Evolutionary conservation across 139 green algal genomes (phyloP), one percentile per base, ranked within the genome.

Genomic region (Haematococcus lacustris): DNA sequence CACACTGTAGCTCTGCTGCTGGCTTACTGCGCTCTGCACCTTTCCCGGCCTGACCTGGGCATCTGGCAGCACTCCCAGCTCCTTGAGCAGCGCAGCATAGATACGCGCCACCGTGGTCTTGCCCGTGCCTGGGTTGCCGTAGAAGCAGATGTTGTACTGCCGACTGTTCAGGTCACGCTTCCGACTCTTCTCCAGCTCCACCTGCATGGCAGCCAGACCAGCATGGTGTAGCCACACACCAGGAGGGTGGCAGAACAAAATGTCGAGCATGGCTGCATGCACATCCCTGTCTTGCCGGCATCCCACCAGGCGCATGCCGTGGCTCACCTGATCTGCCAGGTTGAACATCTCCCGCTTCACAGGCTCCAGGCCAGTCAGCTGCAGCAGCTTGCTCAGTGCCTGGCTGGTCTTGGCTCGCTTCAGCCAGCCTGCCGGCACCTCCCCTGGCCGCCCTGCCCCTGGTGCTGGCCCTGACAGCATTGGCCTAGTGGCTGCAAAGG

Each of bases 71-170:
- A 80, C 71, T 17, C 67, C 70, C 57, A 87, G 72, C 70, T 83
- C 72, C n/a, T 75, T 41, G 30, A 87, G 77, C 38, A 87, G 69
- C 35, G 70, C 39, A 2, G 75, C 81, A 66, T 87, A 87, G 4
- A 82, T 51, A 21, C 81, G 81, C 0, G 81, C 81, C 51, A 87
- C 75, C 0, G 75, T 83, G 64, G 77, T 87, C 71, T 87, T 87
- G 68, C 81, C 81, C 26, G 77, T 87, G 63, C 81, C 81, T 6
- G 81, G 81, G 73, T 87, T 87, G 69, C 81, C 81, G 35, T 79
- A 76, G 71, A 87, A 83, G 38, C 66, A 65, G n/a, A 71, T 61
- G 60, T 82, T 83, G 60, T 80, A 82, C 61, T 80, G 61, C 32
- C 59, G 57, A 34, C 51, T 38, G n/a, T 60, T 71, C 0, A 74